Evolutionary conservation across 148 eudicot species (phyloP).

Genomic region (Fagopyrum homotropicum): DNA sequence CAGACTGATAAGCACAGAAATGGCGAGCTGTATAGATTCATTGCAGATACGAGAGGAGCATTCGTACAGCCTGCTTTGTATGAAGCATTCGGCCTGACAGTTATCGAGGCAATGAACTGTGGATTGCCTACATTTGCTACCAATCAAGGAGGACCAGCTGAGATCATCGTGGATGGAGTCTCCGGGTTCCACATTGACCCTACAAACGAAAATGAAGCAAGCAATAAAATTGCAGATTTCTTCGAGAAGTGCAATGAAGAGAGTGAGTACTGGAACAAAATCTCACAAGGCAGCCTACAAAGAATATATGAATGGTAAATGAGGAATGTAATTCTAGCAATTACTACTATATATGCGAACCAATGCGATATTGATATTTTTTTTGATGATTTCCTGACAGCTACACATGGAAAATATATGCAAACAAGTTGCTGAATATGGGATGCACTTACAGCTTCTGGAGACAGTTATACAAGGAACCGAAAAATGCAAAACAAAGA

Average conservation of each 20-base stretch:
- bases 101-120: constrained; percentile 95
- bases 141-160: constrained; percentile 95
- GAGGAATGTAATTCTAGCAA: not conserved
- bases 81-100: constrained; percentile 96
- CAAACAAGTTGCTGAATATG: constrained; percentile 84
- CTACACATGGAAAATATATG: constrained; percentile 97
- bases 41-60: constrained; percentile 89
- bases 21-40: constrained; percentile 71
- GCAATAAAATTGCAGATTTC: constrained; percentile 79
- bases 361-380: not conserved
- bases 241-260: constrained; percentile 71
- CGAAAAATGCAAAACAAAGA: constrained; percentile 83
- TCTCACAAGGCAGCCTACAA: constrained; percentile 55
- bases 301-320: constrained; percentile 84
- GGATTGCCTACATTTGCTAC: constrained; percentile 93
- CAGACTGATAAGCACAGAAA: constrained; percentile 74
- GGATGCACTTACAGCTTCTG: constrained; percentile 70
- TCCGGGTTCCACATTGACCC: constrained; percentile 90
- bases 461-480: constrained; percentile 60
- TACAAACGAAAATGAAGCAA: constrained; percentile 62
- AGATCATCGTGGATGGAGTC: constrained; percentile 78
- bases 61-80: constrained; percentile 88
- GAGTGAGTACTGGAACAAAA: constrained; percentile 45
- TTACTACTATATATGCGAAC: not conserved
- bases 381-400: constrained; percentile 31